Conservation (phyloP, 129 eudicot genomes). For the Scalesia atractyloides region DNA sequence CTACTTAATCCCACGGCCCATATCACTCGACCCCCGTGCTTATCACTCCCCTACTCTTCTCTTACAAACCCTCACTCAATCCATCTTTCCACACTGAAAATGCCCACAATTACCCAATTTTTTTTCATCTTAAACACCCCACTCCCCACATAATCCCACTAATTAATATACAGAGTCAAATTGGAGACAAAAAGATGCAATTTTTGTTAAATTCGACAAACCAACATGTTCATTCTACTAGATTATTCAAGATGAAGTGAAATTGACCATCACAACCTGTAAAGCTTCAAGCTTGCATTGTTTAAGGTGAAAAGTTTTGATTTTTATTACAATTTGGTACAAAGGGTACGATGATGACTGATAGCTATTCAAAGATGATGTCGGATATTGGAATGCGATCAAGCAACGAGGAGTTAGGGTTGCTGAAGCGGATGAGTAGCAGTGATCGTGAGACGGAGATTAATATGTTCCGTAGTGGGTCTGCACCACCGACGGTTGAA, state of each 20-base stretch:
- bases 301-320: conserved; percentile 24
- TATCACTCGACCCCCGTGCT: conserved; percentile 40
- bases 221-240: background rate
- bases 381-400: conserved; percentile 67
- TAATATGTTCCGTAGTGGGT: conserved; percentile 74
- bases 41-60: conserved; percentile 47
- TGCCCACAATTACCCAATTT: conserved; percentile 26
- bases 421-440: conserved; percentile 41
- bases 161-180: conserved; percentile 3
- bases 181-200: background rate
- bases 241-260: conserved; percentile 27
- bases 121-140: background rate
- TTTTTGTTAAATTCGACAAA: background rate
- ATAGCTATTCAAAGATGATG: conserved; percentile 69
- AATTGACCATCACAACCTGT: background rate
- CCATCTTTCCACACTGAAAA: conserved; percentile 29
- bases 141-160: conserved; percentile 4
- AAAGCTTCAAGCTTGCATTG: conserved; percentile 26
- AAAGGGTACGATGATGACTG: conserved; percentile 52
- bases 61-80: conserved; percentile 28
- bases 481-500: conserved; percentile 94
- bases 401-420: conserved; percentile 59
- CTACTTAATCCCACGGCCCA: conserved; percentile 56
- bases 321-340: conserved; percentile 18
- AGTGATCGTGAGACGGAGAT: conserved; percentile 61